Evolutionary conservation across 495 filamentous ascomycete genomes (phyloP), one percentile per base, ranked within the genome.

Genomic region (Podospora conica): DNA sequence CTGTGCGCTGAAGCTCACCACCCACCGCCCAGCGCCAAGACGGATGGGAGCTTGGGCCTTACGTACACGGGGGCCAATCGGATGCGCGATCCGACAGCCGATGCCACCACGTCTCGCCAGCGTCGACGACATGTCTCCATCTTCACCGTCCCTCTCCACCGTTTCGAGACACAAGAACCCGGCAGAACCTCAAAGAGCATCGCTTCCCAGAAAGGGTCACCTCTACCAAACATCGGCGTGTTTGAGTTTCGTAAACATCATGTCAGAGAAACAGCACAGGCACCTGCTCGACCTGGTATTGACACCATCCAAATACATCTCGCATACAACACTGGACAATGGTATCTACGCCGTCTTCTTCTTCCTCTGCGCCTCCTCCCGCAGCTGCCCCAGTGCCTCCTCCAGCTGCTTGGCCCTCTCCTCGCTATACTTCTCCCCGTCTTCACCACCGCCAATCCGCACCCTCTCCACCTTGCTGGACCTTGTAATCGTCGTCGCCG

Each of bases 391-490:
- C 53, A 94, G 70, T 31, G 90, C 89, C 25, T 70, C 72, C 67
- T 85, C 82, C 73, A 91, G 92, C n/a, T 74, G 79, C 63, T 78
- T 75, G 67, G 86, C 80, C 65, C 83, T 77, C 61, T 74, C 76
- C 48, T 85, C 80, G 68, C 77, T 79, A 55, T 86, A 79, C 54
- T 80, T 53, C 80, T 79, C 64, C 58, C 60, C 64, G 20, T 65
- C 58, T 58, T 63, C 69, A 20, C 27, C 54, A 40, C 64, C 18
- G 33, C 64, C 29, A 23, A 78, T 28, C 54, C 68, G 58, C 3
- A 74, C 66, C 58, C 75, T 69, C 64, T 72, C 74, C 23, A 79
- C 75, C 53, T 60, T 55, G 5, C 60, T 40, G 40, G 57, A 58
- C 58, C 74, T 58, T 15, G 72, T 61, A 21, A 75, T 75, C 28